Percentiles rank a stretch among this genome's conserved stretches.
phyloP scores from a whole-genome alignment of 768 basidiomycete genomes.

The Xerocomellus amylosporus region DNA sequence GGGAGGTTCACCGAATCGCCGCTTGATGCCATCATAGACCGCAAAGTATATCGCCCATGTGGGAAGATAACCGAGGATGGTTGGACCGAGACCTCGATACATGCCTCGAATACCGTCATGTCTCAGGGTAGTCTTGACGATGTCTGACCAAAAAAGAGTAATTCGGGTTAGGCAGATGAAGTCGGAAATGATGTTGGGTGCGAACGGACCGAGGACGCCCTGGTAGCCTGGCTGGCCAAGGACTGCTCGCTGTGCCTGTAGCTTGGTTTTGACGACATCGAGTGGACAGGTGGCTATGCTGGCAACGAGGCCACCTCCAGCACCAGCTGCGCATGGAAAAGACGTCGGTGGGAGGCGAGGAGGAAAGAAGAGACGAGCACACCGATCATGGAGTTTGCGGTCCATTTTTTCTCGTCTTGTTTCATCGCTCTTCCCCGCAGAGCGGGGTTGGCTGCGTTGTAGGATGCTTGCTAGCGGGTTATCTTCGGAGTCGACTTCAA shows the following conservation, averaged over 20 bases:
- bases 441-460: conserved; percentile 38
- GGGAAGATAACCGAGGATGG: conserved; percentile 93
- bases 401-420: conserved; percentile 57
- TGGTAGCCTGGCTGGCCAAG: conserved; percentile 71
- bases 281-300: conserved; percentile 94
- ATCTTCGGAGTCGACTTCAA: neutral
- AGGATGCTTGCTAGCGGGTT: neutral
- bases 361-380: conserved; percentile 21
- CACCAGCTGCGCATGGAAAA: conserved; percentile 61
- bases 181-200: conserved; percentile 2
- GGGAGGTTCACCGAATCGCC: conserved; percentile 66
- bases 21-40: conserved; percentile 95
- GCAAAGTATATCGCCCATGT: conserved; percentile 99
- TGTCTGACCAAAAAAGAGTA: conserved; percentile 38
- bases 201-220: conserved; percentile 65
- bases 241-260: conserved; percentile 87
- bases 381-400: conserved; percentile 83
- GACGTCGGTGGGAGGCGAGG: neutral
- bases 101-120: conserved; percentile 82
- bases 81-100: conserved; percentile 97
- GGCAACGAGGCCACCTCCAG: conserved; percentile 90
- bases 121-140: conserved; percentile 51
- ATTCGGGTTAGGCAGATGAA: conserved; percentile 16
- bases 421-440: conserved; percentile 69
- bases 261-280: conserved; percentile 95